Evolutionary conservation across 805 yeast genomes (phyloP).

Genomic region (Saturnispora sekii): DNA sequence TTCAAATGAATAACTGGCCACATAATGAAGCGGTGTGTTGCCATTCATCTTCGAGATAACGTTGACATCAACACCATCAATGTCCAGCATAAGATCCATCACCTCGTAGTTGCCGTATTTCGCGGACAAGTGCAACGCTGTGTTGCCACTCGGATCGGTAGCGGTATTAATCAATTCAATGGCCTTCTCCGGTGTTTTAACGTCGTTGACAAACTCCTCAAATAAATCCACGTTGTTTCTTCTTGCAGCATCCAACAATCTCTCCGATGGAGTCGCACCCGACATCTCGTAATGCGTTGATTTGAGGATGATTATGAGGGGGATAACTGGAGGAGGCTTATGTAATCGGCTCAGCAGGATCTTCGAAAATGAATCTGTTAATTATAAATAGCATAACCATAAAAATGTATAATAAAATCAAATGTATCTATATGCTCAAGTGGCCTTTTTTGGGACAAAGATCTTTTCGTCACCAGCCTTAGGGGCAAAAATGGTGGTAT

Average conservation of each 20-base stretch:
- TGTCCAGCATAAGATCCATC: constrained; percentile 70
- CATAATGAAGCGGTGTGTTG: constrained; percentile 83
- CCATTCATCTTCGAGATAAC: constrained; percentile 63
- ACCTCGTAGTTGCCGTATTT: constrained; percentile 79
- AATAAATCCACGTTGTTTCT: constrained; percentile 78
- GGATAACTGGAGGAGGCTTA: no score
- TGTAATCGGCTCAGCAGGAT: no score
- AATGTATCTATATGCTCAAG: no score
- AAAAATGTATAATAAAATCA: no score
- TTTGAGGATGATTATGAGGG: not conserved
- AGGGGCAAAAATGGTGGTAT: constrained; percentile 31
- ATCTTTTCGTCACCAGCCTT: constrained; percentile 32
- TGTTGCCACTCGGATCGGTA: constrained; percentile 67
- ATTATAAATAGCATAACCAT: no score
- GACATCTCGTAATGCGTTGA: not conserved
- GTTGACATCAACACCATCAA: constrained; percentile 86
- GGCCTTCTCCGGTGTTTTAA: constrained; percentile 29
- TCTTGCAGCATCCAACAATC: constrained; percentile 77
- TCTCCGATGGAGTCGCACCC: constrained; percentile 61
- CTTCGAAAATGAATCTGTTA: no score
- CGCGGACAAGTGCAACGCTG: constrained; percentile 76
- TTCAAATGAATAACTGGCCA: constrained; percentile 63
- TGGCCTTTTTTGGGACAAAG: constrained; percentile 18
- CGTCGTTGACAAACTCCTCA: constrained; percentile 36
- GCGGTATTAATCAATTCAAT: constrained; percentile 54